Percentiles rank a stretch among this genome's conserved stretches.
These are phyloP conservation scores for Oxytropis ochrocephala DNA, from an alignment of 306 rosid species.

Conservation along the genomic window DNA sequence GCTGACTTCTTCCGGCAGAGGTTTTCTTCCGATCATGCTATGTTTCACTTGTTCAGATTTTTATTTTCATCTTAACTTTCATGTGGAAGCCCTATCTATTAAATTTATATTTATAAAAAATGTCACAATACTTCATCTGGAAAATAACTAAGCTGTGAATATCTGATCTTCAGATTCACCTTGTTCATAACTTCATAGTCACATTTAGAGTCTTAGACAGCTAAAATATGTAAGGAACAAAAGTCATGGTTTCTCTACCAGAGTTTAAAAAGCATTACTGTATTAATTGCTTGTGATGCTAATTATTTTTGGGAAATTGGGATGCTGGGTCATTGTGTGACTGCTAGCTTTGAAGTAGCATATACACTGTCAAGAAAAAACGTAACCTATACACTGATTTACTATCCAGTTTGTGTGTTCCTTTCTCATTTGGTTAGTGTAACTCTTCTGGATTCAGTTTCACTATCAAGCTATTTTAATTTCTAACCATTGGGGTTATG, in stretches of 20 bases:
- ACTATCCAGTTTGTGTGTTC: background rate
- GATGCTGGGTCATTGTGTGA: background rate
- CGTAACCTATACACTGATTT: background rate
- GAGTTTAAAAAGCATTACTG: background rate
- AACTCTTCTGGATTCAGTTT: background rate
- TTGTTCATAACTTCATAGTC: background rate
- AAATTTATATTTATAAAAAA: conserved; percentile 1
- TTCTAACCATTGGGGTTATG: background rate
- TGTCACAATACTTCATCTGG: background rate
- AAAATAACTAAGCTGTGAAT: background rate
- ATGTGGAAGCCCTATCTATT: background rate
- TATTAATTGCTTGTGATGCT: background rate
- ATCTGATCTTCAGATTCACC: background rate
- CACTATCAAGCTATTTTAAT: background rate
- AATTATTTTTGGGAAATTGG: background rate
- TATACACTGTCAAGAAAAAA: background rate
- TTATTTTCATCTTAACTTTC: background rate
- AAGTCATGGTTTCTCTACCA: background rate
- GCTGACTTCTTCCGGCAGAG: conserved; percentile 64
- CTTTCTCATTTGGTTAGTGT: conserved; percentile 6
- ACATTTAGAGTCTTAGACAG: no score
- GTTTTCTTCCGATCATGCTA: conserved; percentile 33
- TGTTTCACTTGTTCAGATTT: conserved; percentile 5
- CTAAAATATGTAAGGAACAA: background rate
- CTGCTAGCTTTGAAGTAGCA: background rate